phyloP scores from a whole-genome alignment of 352 stramenopile genomes.

The Phytophthora citricola region DNA sequence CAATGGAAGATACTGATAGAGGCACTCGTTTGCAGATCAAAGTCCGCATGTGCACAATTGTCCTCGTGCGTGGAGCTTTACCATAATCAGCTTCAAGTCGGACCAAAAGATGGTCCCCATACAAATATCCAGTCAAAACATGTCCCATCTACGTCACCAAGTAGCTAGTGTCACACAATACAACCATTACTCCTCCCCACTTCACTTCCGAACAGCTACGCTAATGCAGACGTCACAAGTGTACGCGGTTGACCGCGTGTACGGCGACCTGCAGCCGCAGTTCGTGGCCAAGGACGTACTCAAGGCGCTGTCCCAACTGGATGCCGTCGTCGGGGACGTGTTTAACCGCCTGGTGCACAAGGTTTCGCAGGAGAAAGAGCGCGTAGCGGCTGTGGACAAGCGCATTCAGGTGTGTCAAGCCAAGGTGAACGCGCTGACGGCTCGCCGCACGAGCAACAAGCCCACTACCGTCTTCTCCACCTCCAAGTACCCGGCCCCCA shows the following conservation, averaged over 20 bases:
- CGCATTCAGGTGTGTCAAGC: constrained; percentile 83
- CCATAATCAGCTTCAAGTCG: constrained; percentile 26
- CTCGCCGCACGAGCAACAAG: constrained; percentile 83
- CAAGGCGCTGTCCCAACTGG: constrained; percentile 84
- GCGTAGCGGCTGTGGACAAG: constrained; percentile 74
- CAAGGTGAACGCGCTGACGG: constrained; percentile 86
- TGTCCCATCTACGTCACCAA: constrained; percentile 21
- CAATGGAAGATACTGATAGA: constrained; percentile 69
- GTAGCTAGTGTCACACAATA: constrained; percentile 14
- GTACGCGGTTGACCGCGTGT: constrained; percentile 88
- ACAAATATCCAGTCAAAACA: constrained; percentile 18
- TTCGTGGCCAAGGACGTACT: constrained; percentile 89
- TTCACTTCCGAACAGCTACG: constrained; percentile 8
- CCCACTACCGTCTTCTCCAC: constrained; percentile 91
- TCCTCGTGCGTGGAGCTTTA: constrained; percentile 6
- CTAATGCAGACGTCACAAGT: constrained; percentile 89
- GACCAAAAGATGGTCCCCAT: constrained; percentile 1
- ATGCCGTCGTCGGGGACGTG: constrained; percentile 84
- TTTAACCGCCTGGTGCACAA: constrained; percentile 85
- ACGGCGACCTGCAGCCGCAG: constrained; percentile 83
- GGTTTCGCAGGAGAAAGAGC: constrained; percentile 81
- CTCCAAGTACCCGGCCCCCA: constrained; percentile 85
- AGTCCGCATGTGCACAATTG: constrained; percentile 11
- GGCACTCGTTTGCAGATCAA: constrained; percentile 3
- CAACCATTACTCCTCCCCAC: constrained; percentile 3